These are phyloP conservation scores for Berkeleyomyces basicola DNA, from an alignment of 2,329 filamentous ascomycete genomes.

Conservation along the genomic window DNA sequence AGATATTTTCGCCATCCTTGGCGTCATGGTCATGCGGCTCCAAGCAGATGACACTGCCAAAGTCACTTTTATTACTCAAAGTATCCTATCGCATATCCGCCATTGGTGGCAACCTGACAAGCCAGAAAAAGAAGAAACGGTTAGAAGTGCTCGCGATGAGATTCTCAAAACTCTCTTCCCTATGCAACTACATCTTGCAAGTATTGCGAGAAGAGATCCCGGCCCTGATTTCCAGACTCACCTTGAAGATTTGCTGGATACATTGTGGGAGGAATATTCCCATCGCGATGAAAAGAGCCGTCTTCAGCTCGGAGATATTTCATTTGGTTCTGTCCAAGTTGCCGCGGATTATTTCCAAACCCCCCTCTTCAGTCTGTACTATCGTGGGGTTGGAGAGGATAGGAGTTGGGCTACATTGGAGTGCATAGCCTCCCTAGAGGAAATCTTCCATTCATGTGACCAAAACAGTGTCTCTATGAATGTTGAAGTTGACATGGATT, in stretches of 20 bases:
- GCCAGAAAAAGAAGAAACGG: slow-evolving; percentile 40
- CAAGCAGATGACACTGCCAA: slow-evolving; percentile 52
- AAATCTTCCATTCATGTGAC: slow-evolving; percentile 18
- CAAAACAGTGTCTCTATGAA: not conserved
- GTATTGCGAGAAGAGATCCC: slow-evolving; percentile 28
- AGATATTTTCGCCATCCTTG: slow-evolving; percentile 59
- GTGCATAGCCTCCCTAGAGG: slow-evolving; percentile 40
- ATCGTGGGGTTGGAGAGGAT: slow-evolving; percentile 37
- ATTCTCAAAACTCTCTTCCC: slow-evolving; percentile 57
- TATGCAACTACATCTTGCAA: slow-evolving; percentile 46
- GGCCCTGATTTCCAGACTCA: slow-evolving; percentile 26
- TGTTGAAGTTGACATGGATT: slow-evolving; percentile 19
- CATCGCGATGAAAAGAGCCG: slow-evolving; percentile 52
- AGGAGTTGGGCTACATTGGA: slow-evolving; percentile 44
- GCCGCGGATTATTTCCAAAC: slow-evolving; percentile 30
- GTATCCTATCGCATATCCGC: slow-evolving; percentile 53
- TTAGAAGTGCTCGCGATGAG: slow-evolving; percentile 53
- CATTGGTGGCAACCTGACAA: slow-evolving; percentile 64
- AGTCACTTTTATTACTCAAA: slow-evolving; percentile 40
- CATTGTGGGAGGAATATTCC: slow-evolving; percentile 63
- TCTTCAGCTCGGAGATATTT: slow-evolving; percentile 62
- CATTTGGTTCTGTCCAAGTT: slow-evolving; percentile 33
- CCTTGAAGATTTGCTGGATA: slow-evolving; percentile 50
- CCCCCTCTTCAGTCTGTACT: slow-evolving; percentile 35
- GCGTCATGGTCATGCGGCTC: slow-evolving; percentile 47